Conservation (phyloP, 495 filamentous ascomycete genomes). For the Pseudoneurospora amorphoporcata region DNA sequence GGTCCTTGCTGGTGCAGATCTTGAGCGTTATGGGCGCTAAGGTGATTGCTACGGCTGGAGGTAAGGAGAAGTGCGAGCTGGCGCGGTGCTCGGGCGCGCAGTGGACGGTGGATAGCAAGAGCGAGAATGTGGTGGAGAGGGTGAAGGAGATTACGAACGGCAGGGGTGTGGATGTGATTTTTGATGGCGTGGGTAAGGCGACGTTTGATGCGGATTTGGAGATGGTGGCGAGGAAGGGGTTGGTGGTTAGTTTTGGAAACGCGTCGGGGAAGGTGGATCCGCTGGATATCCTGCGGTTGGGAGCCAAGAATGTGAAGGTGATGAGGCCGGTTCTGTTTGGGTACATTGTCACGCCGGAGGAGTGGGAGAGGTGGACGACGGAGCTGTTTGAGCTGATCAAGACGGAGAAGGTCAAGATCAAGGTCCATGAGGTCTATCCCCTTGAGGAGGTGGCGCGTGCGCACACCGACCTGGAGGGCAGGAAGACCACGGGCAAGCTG, state of each 20-base stretch:
- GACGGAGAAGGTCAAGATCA: conserved; percentile 57
- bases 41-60: conserved; percentile 76
- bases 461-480: conserved; percentile 71
- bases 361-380: conserved; percentile 57
- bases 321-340: conserved; percentile 62
- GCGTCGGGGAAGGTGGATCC: conserved; percentile 71
- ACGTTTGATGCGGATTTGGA: conserved; percentile 83
- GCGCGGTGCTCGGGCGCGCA: conserved; percentile 61
- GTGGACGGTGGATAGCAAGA: conserved; percentile 60
- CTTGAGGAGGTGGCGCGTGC: conserved; percentile 64
- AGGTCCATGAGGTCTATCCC: conserved; percentile 75
- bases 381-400: conserved; percentile 66
- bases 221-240: conserved; percentile 69
- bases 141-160: conserved; percentile 63
- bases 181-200: conserved; percentile 78
- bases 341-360: conserved; percentile 68
- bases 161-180: conserved; percentile 67
- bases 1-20: conserved; percentile 67
- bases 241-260: conserved; percentile 81
- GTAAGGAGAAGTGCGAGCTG: conserved; percentile 57
- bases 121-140: conserved; percentile 52
- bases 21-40: conserved; percentile 62
- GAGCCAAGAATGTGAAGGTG: conserved; percentile 72
- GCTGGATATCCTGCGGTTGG: conserved; percentile 54
- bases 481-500: conserved; percentile 79